Conservation (phyloP, 345 rosid genomes). For the Pugionium cornutum region DNA sequence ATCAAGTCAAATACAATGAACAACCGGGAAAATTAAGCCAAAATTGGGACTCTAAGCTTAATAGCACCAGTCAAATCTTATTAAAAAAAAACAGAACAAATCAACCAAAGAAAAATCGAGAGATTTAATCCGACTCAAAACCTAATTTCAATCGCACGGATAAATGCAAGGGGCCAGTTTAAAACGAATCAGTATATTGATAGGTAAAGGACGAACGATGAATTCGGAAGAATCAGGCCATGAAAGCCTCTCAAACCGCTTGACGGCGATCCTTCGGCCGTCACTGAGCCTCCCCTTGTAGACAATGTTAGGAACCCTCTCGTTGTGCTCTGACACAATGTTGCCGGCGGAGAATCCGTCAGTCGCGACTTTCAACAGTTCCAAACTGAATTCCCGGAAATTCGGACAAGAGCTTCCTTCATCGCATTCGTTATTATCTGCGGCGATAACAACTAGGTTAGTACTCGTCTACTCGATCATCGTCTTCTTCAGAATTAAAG, state of each 20-base stretch:
- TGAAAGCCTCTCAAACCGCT: constrained; percentile 79
- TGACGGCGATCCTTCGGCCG: constrained; percentile 71
- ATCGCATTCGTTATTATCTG: constrained; percentile 16
- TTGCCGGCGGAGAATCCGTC: constrained; percentile 69
- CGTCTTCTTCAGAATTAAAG: constrained; percentile 5
- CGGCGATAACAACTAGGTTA: constrained; percentile 17
- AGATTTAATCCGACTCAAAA: background rate
- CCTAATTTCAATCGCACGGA: background rate
- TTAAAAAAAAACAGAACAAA: background rate
- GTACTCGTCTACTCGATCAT: constrained; percentile 31
- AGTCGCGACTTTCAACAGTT: constrained; percentile 69
- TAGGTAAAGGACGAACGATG: constrained; percentile 51
- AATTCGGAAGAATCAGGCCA: constrained; percentile 98
- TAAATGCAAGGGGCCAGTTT: background rate
- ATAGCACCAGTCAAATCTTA: constrained; percentile 6
- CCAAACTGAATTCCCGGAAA: constrained; percentile 69
- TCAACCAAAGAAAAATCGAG: constrained; percentile 13
- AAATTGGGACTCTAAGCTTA: background rate
- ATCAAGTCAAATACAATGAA: constrained; percentile 13
- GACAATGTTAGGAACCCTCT: constrained; percentile 90
- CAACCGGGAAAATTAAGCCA: background rate
- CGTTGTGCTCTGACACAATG: constrained; percentile 95
- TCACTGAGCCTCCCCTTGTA: constrained; percentile 69
- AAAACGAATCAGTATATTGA: constrained; percentile 5
- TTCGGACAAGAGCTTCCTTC: constrained; percentile 48